Base-by-base conservation (phyloP, 352 stramenopile species). In the Peronospora belbahrii region DNA sequence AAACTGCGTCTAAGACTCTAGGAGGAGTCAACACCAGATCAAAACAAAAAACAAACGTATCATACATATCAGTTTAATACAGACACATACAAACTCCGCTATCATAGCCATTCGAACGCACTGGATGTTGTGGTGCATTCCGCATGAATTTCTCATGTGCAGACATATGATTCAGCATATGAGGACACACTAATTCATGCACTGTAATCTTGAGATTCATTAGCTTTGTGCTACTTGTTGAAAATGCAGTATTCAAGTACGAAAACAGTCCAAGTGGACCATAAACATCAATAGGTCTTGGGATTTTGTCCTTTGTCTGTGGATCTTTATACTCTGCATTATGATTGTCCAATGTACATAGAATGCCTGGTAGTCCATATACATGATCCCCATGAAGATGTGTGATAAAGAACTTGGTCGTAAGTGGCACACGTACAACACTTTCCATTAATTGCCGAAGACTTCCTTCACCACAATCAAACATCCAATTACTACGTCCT, bases 351-450 rank as follows among this genome's bases (percentile, higher is more conserved):
- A 92, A 55, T 8, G 82, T 94, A 53, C 80, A 92, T 5, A 94
- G 53, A 14, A 95, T 80, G 0, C 80, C 80, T 0, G 80, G 80
- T 2, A 95, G 58, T 0, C 84, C 84, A 43, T 88, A 94, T 1
- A 95, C 17, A 37, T 95, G 84, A 54, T 95, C 84, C 13, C 84
- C 84, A 45, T 95, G 84, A 39, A 93, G 23, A 52, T 95, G 84
- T 30, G 80, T 74, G 23, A 95, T 52, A 42, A 95, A 95, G 56
- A 95, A 92, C 56, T 83, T 83, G 54, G 80, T 85, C 4, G 75
- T 87, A 10, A 78, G 63, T 13, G 80, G 69, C 46, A 87, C 77
- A 3, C 75, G 71, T 14, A 90, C 70, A 6, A 67, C 67, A 44
- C 70, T 88, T 48, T 83, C 83, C 58, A 93, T 89, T 18, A 95